Evolutionary conservation across 108 stramenopile genomes (phyloP), one percentile per base, ranked within the genome.

Genomic region (Conticribra guillardii): DNA sequence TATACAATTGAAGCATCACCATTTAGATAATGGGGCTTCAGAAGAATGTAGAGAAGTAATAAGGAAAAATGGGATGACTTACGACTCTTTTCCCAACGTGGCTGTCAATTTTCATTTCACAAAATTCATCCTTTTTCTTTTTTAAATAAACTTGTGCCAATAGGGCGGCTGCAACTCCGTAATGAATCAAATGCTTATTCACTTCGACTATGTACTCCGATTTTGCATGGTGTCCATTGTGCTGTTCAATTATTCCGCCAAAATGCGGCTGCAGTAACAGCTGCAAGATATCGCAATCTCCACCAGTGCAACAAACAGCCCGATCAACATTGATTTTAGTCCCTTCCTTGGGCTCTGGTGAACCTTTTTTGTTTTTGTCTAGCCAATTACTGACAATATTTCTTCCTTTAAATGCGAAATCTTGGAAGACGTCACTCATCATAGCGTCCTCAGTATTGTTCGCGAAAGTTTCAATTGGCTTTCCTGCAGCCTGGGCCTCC

Each of bases 401-500:
- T 21, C 85, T 69, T 8, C 76, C 71, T 22, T 74, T 74, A 21
- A 60, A 55, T 2, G 86, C 84, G 26, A 87, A 54, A 67, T 89
- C 89, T 37, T 68, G 71, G 45, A 90, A 81, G 0, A 74, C 55
- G 52, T 74, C 60, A 0, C 69, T 60, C 46, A 91, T 71, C 79
- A 91, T 88, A 41, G 87, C 87, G 21, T 75, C 76, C 58, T 81
- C 47, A 17, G 90, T 89, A 55, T 79, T 76, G 1, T 30, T 55
- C 4, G 75, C 69, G 69, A 87, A 86, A 0, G 65, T 64, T 2
- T 84, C 78, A 14, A 90, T 32, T 4, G 88, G 77, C 14, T 45
- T 44, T 4, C 62, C 67, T 2, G 34, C 15, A 41, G 23, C n/a
- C 18, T 60, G 54, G 2, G 64, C 46, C 37, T 59, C 64, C 18